Conservation (phyloP, 345 rosid species). For the Schrenkiella parvula region DNA sequence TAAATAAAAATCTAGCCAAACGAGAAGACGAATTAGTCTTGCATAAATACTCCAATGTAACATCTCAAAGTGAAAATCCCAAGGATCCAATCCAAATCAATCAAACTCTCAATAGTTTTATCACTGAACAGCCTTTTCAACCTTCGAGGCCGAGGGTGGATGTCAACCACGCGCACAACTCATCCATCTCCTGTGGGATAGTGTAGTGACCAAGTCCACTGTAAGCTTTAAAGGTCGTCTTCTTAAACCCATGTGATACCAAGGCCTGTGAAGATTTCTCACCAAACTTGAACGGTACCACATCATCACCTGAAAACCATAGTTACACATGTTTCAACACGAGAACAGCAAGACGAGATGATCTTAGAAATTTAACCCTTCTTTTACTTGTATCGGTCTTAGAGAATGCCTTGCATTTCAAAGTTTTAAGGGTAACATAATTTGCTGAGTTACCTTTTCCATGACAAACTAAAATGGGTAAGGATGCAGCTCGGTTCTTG, state of each 20-base stretch:
- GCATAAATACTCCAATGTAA: background rate
- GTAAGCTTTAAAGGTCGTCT: constrained; percentile 69
- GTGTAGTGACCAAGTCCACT: constrained; percentile 89
- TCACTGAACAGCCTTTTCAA: background rate
- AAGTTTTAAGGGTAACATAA: background rate
- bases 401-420: background rate
- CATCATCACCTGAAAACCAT: constrained; percentile 70
- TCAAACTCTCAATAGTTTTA: background rate
- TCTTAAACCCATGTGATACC: constrained; percentile 58
- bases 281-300: constrained; percentile 79
- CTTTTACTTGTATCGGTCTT: background rate
- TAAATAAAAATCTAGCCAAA: too few species aligned
- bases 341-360: background rate
- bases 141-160: constrained; percentile 61
- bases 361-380: background rate
- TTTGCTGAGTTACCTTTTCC: constrained; percentile 58
- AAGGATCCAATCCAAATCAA: constrained; percentile 11
- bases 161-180: constrained; percentile 69
- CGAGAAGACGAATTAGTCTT: background rate
- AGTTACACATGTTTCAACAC: background rate
- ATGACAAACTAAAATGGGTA: constrained; percentile 82
- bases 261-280: constrained; percentile 73
- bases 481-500: constrained; percentile 60
- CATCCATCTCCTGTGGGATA: constrained; percentile 84
- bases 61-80: background rate